Conservation (phyloP, 805 yeast species). For the Kazachstania kunashirensis region DNA sequence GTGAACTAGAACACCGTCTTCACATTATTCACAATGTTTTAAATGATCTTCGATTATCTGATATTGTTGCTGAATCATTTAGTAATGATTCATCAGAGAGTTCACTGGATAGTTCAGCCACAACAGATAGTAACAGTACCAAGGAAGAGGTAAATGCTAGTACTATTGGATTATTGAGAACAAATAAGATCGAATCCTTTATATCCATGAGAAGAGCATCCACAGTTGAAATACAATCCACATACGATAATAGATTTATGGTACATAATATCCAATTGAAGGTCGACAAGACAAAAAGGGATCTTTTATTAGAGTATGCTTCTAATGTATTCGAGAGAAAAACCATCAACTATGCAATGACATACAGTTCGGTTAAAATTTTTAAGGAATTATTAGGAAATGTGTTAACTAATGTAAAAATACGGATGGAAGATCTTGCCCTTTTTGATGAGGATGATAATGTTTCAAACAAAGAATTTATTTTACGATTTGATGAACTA, state of each 20-base stretch:
- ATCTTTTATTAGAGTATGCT: constrained; percentile 40
- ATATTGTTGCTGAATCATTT: constrained; percentile 11
- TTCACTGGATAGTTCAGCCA: background rate
- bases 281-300: constrained; percentile 44
- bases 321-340: constrained; percentile 36
- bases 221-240: constrained; percentile 20
- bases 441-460: constrained; percentile 13
- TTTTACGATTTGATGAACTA: constrained; percentile 39
- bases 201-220: constrained; percentile 25
- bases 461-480: constrained; percentile 25
- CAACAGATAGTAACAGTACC: constrained; percentile 9
- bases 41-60: constrained; percentile 25
- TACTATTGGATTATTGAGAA: constrained; percentile 7
- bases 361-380: constrained; percentile 40
- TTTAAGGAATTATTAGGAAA: constrained; percentile 34
- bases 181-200: constrained; percentile 25
- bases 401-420: constrained; percentile 13
- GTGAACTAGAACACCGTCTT: constrained; percentile 28
- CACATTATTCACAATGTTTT: constrained; percentile 27
- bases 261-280: constrained; percentile 46
- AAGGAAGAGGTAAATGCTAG: constrained; percentile 3
- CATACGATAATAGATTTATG: constrained; percentile 49
- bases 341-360: constrained; percentile 37
- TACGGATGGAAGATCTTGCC: constrained; percentile 3
- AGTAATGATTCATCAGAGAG: constrained; percentile 8